Evolutionary conservation across 2,329 filamentous ascomycete species (phyloP).

Genomic region (Hypomyces rosellus): DNA sequence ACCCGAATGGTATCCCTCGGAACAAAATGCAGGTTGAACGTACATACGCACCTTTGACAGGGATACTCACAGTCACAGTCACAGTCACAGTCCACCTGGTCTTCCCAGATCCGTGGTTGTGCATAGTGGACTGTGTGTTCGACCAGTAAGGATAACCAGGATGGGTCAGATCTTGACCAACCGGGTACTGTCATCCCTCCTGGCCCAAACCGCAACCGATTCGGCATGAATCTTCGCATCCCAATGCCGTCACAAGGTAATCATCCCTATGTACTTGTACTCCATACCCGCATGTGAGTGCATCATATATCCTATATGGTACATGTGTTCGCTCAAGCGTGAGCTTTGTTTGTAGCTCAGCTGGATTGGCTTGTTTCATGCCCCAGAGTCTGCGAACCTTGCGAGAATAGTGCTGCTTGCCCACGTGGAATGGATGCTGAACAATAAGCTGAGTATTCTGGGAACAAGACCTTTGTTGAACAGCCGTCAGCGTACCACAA

Average conservation of each 20-base stretch:
- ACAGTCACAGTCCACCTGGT: neutral
- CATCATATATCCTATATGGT: neutral
- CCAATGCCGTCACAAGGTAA: neutral
- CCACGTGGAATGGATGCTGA: constrained; percentile 6
- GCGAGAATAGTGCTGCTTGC: neutral
- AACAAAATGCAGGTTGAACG: constrained; percentile 5
- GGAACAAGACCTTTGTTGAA: neutral
- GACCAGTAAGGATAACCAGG: neutral
- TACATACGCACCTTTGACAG: neutral
- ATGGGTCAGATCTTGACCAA: neutral
- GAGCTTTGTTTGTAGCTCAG: neutral
- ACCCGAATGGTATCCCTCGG: no score
- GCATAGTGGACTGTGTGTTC: constrained; percentile 4
- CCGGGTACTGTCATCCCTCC: neutral
- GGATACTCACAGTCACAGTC: neutral
- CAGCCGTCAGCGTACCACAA: neutral
- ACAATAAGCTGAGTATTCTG: neutral
- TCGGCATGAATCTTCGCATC: neutral
- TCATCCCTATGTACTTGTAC: neutral
- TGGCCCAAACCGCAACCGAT: neutral
- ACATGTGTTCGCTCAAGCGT: neutral
- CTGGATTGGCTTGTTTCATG: neutral
- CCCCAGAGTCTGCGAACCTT: neutral
- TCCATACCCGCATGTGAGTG: neutral
- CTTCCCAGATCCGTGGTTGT: constrained; percentile 12